Base-by-base conservation (phyloP, 176 grass and related monocot genomes). In the Panicum miliaceum region DNA sequence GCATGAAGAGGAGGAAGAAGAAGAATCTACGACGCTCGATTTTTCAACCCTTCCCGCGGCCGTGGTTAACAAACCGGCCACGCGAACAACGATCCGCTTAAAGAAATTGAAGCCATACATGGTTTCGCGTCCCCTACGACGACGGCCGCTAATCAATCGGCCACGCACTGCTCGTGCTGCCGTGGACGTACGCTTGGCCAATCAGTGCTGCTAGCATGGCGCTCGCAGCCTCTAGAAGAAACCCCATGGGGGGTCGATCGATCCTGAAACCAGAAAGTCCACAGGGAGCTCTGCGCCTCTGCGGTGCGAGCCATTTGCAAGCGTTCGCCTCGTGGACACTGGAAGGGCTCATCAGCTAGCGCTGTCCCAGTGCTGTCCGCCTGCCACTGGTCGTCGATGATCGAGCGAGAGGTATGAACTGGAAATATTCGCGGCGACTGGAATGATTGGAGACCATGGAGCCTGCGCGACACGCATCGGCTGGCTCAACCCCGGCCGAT, bases 401-500 rank as follows among this genome's bases (percentile, higher is more conserved):
- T 22, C 23, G 23, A 25, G 7, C 26, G 45, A 37, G 13, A 15
- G 19, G n/a, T n/a, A 79, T 88, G 86, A 84, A 79, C 75, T 73
- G 87, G 87, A 73, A 88, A 88, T 88, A 84, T 88, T 79, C 75
- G 19, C 25, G 56, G 38, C 56, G 27, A 73, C 26, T 58, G 36
- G 32, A 65, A 65, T 86, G 25, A 73, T 80, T 80, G 25, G 67
- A 3, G 8, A 68, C 27, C 74, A 60, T 26, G 26, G 19, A 34
- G 25, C 26, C 61, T 14, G 34, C n/a, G 77, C 75, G 51, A 32
- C 75, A 52, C 56, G 56, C 56, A 51, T 43, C 56, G 12, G 4
- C 65, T n/a, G 42, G 73, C 36, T 58, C 67, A 9, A 59, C 41
- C 41, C 41, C 41, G 41, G 9, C 41, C 41, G 6, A 42, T 32